Percentiles rank a stretch among this genome's conserved stretches.
Conservation (phyloP, 306 rosid species). For the Canavalia gladiata region DNA sequence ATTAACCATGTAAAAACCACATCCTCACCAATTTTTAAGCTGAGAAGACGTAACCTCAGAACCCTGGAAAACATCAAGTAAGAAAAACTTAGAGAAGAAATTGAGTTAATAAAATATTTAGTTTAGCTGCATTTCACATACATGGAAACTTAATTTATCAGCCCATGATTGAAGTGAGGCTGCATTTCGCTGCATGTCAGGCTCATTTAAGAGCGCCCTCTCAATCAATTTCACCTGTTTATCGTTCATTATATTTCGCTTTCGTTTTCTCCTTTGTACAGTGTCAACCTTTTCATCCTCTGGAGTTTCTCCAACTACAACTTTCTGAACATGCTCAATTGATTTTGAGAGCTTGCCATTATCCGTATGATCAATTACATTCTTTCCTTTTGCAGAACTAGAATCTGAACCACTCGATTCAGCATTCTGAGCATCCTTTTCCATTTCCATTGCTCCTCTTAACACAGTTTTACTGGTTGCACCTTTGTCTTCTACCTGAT, state of each 20-base stretch:
- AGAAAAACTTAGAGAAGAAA: conserved; percentile 51
- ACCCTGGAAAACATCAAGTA: conserved; percentile 75
- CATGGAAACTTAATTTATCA: conserved; percentile 76
- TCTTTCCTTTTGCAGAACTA: conserved; percentile 78
- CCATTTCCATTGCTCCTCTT: conserved; percentile 58
- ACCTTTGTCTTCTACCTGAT: conserved; percentile 62
- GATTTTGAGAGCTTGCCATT: conserved; percentile 63
- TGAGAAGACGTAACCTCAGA: conserved; percentile 85
- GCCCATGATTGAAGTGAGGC: conserved; percentile 82
- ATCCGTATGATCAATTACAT: conserved; percentile 59
- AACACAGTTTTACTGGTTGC: conserved; percentile 55
- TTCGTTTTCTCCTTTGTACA: conserved; percentile 80
- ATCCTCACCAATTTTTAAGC: conserved; percentile 85
- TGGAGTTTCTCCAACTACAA: conserved; percentile 61
- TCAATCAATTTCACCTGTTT: conserved; percentile 75
- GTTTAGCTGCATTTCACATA: conserved; percentile 58
- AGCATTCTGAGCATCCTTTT: conserved; percentile 73
- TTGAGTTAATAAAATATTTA: conserved; percentile 17
- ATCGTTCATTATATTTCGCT: conserved; percentile 93
- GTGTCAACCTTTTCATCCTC: conserved; percentile 79
- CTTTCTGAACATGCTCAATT: conserved; percentile 55
- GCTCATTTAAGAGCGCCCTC: conserved; percentile 83
- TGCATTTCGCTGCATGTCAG: conserved; percentile 94
- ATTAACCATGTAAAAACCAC: too few relatives aligned
- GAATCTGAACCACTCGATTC: conserved; percentile 94